These are phyloP conservation scores for Stevia rebaudiana DNA, from an alignment of 140 eudicot species.

Conservation along the genomic window DNA sequence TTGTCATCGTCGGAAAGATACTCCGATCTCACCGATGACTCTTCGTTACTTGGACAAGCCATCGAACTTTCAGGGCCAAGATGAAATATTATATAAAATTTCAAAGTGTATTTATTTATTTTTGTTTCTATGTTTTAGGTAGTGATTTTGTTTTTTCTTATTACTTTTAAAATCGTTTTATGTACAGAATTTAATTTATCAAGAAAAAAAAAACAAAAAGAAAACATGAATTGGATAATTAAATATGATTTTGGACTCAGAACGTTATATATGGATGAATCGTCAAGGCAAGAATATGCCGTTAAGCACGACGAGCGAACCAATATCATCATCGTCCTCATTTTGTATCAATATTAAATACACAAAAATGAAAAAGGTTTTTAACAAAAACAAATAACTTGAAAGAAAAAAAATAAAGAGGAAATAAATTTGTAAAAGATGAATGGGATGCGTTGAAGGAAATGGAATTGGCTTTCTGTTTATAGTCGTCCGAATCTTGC, in stretches of 20 bases:
- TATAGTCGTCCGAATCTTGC: conserved; percentile 15
- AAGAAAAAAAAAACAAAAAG: neutral
- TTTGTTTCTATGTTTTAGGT: neutral
- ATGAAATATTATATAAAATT: conserved; percentile 20
- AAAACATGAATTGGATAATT: neutral
- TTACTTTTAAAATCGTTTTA: neutral
- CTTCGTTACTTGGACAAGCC: conserved; percentile 70
- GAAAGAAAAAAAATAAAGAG: neutral
- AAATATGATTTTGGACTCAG: neutral
- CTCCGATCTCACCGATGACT: conserved; percentile 75
- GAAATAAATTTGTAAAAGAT: no score
- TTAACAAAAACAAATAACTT: no score
- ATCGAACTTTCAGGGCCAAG: conserved; percentile 84
- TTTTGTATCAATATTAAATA: neutral
- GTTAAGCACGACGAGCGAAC: conserved; percentile 24
- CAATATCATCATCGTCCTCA: conserved; percentile 26
- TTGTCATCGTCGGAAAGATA: conserved; percentile 70
- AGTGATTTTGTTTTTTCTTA: neutral
- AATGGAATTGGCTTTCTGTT: neutral
- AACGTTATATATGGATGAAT: conserved; percentile 6
- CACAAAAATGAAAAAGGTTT: no score
- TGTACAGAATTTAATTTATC: no score
- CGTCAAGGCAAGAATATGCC: conserved; percentile 14
- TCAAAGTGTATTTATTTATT: neutral
- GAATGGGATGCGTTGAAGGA: neutral